Conservation (phyloP, 805 yeast species). For the Lachancea mirantina region DNA sequence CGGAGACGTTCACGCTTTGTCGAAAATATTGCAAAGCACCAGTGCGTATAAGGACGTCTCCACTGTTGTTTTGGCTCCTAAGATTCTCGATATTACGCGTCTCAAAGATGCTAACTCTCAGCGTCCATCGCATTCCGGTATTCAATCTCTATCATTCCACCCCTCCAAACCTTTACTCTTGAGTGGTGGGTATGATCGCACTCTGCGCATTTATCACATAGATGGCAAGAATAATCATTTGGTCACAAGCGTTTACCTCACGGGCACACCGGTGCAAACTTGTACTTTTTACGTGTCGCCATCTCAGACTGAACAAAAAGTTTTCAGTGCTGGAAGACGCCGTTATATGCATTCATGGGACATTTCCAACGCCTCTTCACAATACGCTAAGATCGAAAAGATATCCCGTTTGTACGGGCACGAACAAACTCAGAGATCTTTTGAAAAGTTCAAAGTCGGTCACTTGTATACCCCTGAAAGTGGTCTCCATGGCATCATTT, state of each 20-base stretch:
- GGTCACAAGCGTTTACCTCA: conserved; percentile 74
- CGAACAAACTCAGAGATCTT: conserved; percentile 73
- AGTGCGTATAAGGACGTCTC: conserved; percentile 36
- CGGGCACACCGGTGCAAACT: conserved; percentile 72
- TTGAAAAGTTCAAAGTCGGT: conserved; percentile 78
- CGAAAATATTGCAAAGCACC: conserved; percentile 33
- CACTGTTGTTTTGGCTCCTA: conserved; percentile 58
- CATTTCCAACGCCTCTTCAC: conserved; percentile 35
- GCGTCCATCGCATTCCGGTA: conserved; percentile 63
- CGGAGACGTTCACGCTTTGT: conserved; percentile 37
- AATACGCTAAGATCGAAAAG: conserved; percentile 56
- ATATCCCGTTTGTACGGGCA: conserved; percentile 88
- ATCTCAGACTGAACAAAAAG: conserved; percentile 31
- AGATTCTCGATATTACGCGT: conserved; percentile 66
- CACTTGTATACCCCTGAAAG: conserved; percentile 27
- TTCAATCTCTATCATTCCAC: conserved; percentile 85
- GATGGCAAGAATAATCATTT: conserved; percentile 80
- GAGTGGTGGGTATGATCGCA: conserved; percentile 89
- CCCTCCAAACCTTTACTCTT: conserved; percentile 65
- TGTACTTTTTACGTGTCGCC: conserved; percentile 38
- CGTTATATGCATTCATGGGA: conserved; percentile 91
- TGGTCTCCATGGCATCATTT: conserved; percentile 56
- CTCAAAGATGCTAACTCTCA: conserved; percentile 79
- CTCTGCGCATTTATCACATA: conserved; percentile 78
- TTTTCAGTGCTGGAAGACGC: conserved; percentile 87